Evolutionary conservation across 768 basidiomycete species (phyloP).

Genomic region (Rickenella mellea): DNA sequence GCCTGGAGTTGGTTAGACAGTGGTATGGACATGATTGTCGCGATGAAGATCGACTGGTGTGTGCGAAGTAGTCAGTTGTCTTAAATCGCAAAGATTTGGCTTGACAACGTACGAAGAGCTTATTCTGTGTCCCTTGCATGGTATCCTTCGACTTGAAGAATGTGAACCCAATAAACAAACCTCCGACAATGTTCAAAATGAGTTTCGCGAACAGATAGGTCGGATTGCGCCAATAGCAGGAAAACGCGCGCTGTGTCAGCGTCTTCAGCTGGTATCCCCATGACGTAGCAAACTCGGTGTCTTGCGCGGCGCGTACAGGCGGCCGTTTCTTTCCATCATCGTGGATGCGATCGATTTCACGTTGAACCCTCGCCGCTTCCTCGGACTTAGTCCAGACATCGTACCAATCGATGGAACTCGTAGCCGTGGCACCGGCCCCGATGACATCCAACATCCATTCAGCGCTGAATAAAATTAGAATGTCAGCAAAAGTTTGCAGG

Average conservation of each 20-base stretch:
- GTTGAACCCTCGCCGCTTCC: constrained; percentile 27
- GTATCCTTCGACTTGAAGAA: constrained; percentile 48
- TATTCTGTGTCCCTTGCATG: constrained; percentile 54
- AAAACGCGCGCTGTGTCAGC: constrained; percentile 34
- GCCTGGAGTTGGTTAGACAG: constrained; percentile 33
- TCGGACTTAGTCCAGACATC: constrained; percentile 46
- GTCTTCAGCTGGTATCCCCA: constrained; percentile 40
- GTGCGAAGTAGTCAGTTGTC: background rate
- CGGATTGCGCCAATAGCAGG: constrained; percentile 46
- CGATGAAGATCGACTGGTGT: constrained; percentile 21
- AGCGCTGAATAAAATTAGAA: constrained; percentile 16
- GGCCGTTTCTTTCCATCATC: constrained; percentile 34
- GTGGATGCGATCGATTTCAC: constrained; percentile 38
- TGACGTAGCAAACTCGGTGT: constrained; percentile 40
- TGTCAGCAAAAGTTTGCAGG: constrained; percentile 1
- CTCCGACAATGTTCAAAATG: constrained; percentile 40
- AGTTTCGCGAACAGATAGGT: constrained; percentile 55
- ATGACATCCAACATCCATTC: constrained; percentile 68
- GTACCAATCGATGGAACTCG: constrained; percentile 47
- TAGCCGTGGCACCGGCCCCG: constrained; percentile 61
- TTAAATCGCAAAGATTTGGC: background rate
- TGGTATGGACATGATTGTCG: constrained; percentile 22
- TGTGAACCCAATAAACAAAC: constrained; percentile 52
- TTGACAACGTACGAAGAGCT: constrained; percentile 36
- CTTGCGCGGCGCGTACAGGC: constrained; percentile 25